These are phyloP conservation scores for Spizellomyces punctatus DNA, from an alignment of 192 early-diverging fungal species.

Conservation along the genomic window DNA sequence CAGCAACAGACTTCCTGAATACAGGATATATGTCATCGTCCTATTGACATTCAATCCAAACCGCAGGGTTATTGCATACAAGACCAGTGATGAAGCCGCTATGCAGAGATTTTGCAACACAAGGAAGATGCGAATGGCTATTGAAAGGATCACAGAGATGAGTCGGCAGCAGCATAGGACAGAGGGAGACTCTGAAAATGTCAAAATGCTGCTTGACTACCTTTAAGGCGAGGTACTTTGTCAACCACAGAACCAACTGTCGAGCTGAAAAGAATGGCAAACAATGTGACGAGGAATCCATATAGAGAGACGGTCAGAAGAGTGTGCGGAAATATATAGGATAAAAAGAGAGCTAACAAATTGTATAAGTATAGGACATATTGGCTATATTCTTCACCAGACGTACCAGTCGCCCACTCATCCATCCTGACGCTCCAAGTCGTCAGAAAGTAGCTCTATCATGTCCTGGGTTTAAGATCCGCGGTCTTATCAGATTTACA, in stretches of 20 bases:
- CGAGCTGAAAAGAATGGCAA: slow-evolving; percentile 37
- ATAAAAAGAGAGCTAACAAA: slow-evolving; percentile 37
- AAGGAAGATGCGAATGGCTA: slow-evolving; percentile 28
- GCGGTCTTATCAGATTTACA: not conserved
- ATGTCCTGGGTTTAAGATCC: not conserved
- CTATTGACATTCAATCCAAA: not conserved
- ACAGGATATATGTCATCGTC: slow-evolving; percentile 17
- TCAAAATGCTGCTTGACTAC: not conserved
- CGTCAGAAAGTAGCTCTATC: slow-evolving; percentile 49
- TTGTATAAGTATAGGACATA: not conserved
- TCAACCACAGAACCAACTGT: slow-evolving; percentile 37
- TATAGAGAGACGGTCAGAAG: slow-evolving; percentile 45
- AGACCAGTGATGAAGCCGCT: slow-evolving; percentile 32
- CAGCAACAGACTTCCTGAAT: slow-evolving; percentile 10
- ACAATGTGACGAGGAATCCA: slow-evolving; percentile 30
- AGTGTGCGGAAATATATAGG: slow-evolving; percentile 38
- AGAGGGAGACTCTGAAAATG: not conserved
- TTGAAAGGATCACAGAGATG: not conserved
- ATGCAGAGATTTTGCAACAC: slow-evolving; percentile 43
- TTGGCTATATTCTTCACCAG: not conserved
- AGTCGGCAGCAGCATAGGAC: not conserved
- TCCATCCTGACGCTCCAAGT: slow-evolving; percentile 47
- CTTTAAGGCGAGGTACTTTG: slow-evolving; percentile 15
- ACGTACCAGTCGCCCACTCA: slow-evolving; percentile 43
- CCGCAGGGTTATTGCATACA: slow-evolving; percentile 25